Evolutionary conservation across 352 stramenopile species (phyloP).

Genomic region (Plasmopara viticola): DNA sequence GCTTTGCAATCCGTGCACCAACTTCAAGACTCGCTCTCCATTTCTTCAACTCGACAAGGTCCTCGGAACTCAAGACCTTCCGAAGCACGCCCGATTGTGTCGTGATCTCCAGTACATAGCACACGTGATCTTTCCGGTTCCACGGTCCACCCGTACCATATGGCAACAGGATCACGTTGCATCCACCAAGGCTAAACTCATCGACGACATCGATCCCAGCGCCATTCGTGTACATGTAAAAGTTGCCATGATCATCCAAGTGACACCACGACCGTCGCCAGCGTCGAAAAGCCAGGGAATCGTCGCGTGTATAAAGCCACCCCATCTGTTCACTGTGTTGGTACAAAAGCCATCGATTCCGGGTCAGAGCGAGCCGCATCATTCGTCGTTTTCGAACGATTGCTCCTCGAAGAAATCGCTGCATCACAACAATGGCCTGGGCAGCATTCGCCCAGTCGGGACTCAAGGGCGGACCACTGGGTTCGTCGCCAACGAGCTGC

Average conservation of each 20-base stretch:
- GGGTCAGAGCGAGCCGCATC: conserved; percentile 45
- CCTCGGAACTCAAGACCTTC: conserved; percentile 65
- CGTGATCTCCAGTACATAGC: conserved; percentile 54
- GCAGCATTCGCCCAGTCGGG: conserved; percentile 67
- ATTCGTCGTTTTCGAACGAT: conserved; percentile 64
- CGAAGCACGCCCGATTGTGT: conserved; percentile 36
- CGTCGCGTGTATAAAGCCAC: conserved; percentile 78
- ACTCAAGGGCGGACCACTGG: conserved; percentile 28
- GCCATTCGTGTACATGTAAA: conserved; percentile 69
- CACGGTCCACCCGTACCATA: conserved; percentile 47
- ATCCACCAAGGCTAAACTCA: conserved; percentile 53
- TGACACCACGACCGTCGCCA: conserved; percentile 83
- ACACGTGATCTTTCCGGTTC: conserved; percentile 22
- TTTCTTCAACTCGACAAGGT: conserved; percentile 49
- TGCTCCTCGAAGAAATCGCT: conserved; percentile 72
- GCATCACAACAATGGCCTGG: conserved; percentile 70
- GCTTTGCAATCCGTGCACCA: conserved; percentile 36
- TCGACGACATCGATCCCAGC: conserved; percentile 60
- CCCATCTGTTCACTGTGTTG: conserved; percentile 64
- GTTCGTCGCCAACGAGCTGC: conserved; percentile 66
- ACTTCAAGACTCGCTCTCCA: conserved; percentile 70
- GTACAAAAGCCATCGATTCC: conserved; percentile 53
- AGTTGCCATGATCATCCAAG: conserved; percentile 55
- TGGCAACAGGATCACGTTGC: conserved; percentile 59
- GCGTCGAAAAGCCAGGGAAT: conserved; percentile 75